Evolutionary conservation across 768 basidiomycete species (phyloP), one percentile per base, ranked within the genome.

Genomic region (Roridomyces roridus): DNA sequence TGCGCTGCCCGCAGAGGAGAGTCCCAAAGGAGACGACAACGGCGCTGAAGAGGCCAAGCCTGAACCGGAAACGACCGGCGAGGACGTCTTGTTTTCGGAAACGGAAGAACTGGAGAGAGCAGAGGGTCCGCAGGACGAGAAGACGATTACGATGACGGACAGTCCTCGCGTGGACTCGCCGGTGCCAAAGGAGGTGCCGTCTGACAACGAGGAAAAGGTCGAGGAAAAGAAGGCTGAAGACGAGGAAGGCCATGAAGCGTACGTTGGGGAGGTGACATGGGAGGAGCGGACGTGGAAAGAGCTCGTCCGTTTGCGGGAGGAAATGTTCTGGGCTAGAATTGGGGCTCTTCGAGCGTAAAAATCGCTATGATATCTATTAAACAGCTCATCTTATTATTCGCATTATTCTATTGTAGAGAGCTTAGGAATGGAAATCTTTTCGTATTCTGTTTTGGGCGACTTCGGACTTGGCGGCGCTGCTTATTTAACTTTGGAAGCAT

Each of bases 221-320:
- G 46, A 62, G 10, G 65, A 64, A 18, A 46, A 36, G 14, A 35
- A 51, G 26, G 46, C 51, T 14, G 55, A 40, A 8, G 46, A 23
- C 21, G 57, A 47, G 5, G 60, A 64, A 14, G 77, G 79, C 43
- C 63, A 63, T 9, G 77, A 76, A 15, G 72, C 74, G 25, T 91
- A 82, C 56, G 78, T 91, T 24, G 82, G 85, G 14, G 84, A 89
- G 42, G 73, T 80, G 25, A 90, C 87, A 5, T 94, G 93, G 92
- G 92, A 94, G 70, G 92, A 94, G 68, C 80, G 86, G 46, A 86
- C 89, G 18, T 94, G 92, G 91, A 88, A 87, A 65, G 89, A 92
- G 72, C 68, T 95, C 18, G 78, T 85, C 17, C 79, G 79, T 40
- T 69, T 95, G 60, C 83, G 85, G 56, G 91, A 94, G 69, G 87